Evolutionary conservation across 495 filamentous ascomycete genomes (phyloP), one percentile per base, ranked within the genome.

Genomic region (Penicillium ochrochloron): DNA sequence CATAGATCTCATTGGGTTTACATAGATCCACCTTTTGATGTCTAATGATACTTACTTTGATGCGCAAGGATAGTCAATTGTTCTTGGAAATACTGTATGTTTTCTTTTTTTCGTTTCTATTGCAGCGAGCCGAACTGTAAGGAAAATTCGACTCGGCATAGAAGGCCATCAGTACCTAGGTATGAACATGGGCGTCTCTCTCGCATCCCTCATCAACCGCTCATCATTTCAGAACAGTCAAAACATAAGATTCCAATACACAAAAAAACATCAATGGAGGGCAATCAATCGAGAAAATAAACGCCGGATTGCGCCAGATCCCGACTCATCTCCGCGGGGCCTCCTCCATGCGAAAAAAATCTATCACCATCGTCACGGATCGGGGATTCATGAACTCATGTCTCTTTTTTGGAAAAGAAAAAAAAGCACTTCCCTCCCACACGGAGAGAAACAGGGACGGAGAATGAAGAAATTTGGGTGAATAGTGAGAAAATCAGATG

Each of bases 311-410:
- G 71, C 71, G 71, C 71, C 71, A 72, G 65, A 66, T 70, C 69
- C 71, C 71, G 71, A 70, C 71, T 74, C 69, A 68, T 68, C 69
- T 68, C 62, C 67, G 21, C 56, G 35, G 70, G 71, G 71, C 65
- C 65, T 70, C 61, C 64, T 70, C 62, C 69, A 72, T 74, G 71
- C 67, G 69, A 72, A 70, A 27, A 27, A 27, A 72, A 66, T 74
- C 71, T 72, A 72, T 74, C 69, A 63, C 65, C 66, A 63, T 68
- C 70, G 59, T 67, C 62, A 73, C 70, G 62, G 66, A 67, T 70
- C 64, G 56, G 67, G 69, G 61, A 70, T 70, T 74, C 71, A 72
- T 74, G 69, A 72, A 74, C 62, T 74, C 71, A 74, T 74, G 70
- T 65, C 71, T 70, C 57, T 70, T 60, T 65, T 71, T 63, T 63